These are phyloP conservation scores for Udeniomyces megalosporus DNA, from an alignment of 768 basidiomycete species.

Conservation along the genomic window DNA sequence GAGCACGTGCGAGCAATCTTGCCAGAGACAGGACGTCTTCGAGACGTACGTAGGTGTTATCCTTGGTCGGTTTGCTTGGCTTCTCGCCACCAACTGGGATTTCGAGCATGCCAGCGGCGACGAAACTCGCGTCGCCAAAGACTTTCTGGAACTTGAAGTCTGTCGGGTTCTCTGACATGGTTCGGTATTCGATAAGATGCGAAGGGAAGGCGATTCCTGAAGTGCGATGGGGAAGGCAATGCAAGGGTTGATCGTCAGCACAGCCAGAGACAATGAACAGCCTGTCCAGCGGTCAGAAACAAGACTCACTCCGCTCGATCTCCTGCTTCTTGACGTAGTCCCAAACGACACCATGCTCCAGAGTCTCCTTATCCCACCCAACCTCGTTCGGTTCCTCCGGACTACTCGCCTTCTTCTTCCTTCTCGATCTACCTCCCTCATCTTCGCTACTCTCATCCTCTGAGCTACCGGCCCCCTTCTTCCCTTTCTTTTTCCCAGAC, in stretches of 20 bases:
- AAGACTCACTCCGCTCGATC: conserved; percentile 48
- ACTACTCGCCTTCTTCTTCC: too few species aligned
- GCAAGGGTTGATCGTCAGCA: too few species aligned
- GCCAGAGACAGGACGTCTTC: not conserved
- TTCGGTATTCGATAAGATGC: conserved; percentile 46
- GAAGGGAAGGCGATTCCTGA: conserved; percentile 66
- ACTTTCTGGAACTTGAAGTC: conserved; percentile 80
- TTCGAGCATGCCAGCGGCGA: conserved; percentile 73
- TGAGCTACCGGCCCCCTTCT: conserved; percentile 6
- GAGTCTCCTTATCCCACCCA: conserved; percentile 75
- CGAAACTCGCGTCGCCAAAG: conserved; percentile 76
- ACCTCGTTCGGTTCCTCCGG: conserved; percentile 31
- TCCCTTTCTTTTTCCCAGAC: conserved; percentile 14
- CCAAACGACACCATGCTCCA: conserved; percentile 47
- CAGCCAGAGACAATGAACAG: not conserved
- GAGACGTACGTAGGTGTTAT: conserved; percentile 71
- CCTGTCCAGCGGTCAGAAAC: conserved; percentile 10
- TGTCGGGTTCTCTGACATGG: conserved; percentile 38
- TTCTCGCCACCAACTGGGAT: conserved; percentile 70
- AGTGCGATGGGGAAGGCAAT: not conserved
- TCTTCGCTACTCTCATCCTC: not conserved
- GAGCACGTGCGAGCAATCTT: not conserved
- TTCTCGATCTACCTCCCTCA: not conserved
- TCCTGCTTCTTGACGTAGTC: conserved; percentile 49
- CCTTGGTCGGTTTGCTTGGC: conserved; percentile 72